Conservation (phyloP, 495 filamentous ascomycete species). For the Geoglossum glabrum region DNA sequence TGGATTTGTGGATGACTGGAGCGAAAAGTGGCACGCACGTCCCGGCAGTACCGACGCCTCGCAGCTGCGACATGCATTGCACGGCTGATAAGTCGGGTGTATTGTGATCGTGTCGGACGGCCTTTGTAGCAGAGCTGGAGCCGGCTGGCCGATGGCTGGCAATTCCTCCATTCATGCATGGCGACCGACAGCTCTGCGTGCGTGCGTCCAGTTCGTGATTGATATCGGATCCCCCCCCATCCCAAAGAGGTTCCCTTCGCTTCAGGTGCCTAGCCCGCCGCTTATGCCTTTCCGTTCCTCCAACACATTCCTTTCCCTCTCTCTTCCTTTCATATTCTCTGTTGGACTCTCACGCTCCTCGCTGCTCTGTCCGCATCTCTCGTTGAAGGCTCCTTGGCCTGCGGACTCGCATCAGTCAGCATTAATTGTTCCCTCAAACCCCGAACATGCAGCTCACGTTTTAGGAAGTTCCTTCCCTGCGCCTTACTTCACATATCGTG, state of each 20-base stretch:
- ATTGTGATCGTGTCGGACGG: too few species aligned
- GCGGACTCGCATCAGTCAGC: not conserved
- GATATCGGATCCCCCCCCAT: not conserved
- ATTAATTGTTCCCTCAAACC: not conserved
- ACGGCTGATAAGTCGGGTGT: not conserved
- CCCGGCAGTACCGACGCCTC: not conserved
- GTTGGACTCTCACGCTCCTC: not conserved
- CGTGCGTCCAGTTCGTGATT: not conserved
- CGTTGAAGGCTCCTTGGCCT: not conserved
- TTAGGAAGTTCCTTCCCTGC: not conserved
- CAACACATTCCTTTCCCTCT: not conserved
- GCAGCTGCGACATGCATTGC: not conserved
- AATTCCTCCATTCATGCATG: not conserved
- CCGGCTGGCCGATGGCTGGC: not conserved
- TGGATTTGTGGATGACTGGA: not conserved
- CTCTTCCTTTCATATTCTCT: not conserved
- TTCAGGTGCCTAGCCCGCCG: slow-evolving; percentile 2
- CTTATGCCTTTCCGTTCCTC: slow-evolving; percentile 2
- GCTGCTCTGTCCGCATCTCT: not conserved
- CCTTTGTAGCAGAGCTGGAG: not conserved
- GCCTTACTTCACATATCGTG: not conserved
- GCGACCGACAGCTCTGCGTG: not conserved
- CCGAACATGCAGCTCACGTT: not conserved
- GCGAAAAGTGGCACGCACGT: not conserved
- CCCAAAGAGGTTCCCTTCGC: not conserved